These are phyloP conservation scores for Neurospora tetrasperma DNA, from an alignment of 495 filamentous ascomycete species.

Conservation along the genomic window DNA sequence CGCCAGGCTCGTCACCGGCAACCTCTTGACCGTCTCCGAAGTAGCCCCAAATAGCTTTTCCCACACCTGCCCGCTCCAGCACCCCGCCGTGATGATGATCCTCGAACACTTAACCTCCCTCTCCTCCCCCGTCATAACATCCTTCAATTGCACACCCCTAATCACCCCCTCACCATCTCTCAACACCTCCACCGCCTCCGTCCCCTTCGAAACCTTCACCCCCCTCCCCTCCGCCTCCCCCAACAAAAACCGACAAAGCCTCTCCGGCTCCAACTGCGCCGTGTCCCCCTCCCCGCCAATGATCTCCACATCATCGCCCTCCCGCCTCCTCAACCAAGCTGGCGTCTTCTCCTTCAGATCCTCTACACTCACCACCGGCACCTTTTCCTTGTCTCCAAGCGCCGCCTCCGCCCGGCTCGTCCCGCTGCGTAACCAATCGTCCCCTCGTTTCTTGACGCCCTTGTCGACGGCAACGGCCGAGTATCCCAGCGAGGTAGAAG, in stretches of 20 bases:
- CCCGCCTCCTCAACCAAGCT: conserved; percentile 47
- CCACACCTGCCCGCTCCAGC: conserved; percentile 59
- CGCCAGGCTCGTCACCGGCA: conserved; percentile 50
- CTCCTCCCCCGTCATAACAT: conserved; percentile 35
- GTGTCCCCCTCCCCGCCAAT: conserved; percentile 53
- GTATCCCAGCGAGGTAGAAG: conserved; percentile 50
- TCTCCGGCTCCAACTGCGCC: conserved; percentile 55
- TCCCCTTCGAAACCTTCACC: conserved; percentile 57
- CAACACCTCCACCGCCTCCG: conserved; percentile 41
- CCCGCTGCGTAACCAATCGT: conserved; percentile 55
- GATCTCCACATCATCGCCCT: conserved; percentile 45
- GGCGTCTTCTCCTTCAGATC: conserved; percentile 23
- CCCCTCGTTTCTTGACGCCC: conserved; percentile 25
- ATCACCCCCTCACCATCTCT: conserved; percentile 37
- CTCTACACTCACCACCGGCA: conserved; percentile 1
- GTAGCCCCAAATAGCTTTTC: conserved; percentile 50
- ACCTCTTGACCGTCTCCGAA: conserved; percentile 23
- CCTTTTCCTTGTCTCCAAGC: conserved; percentile 22
- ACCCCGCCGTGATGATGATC: conserved; percentile 56
- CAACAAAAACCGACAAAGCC: conserved; percentile 55
- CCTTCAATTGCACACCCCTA: conserved; percentile 35
- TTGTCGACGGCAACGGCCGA: conserved; percentile 23
- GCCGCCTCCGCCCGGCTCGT: conserved; percentile 54
- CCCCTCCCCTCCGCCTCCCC: conserved; percentile 45
- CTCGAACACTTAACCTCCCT: conserved; percentile 46